Evolutionary conservation across 2,329 filamentous ascomycete species (phyloP), one percentile per base, ranked within the genome.

Genomic region (Clonostachys chloroleuca): DNA sequence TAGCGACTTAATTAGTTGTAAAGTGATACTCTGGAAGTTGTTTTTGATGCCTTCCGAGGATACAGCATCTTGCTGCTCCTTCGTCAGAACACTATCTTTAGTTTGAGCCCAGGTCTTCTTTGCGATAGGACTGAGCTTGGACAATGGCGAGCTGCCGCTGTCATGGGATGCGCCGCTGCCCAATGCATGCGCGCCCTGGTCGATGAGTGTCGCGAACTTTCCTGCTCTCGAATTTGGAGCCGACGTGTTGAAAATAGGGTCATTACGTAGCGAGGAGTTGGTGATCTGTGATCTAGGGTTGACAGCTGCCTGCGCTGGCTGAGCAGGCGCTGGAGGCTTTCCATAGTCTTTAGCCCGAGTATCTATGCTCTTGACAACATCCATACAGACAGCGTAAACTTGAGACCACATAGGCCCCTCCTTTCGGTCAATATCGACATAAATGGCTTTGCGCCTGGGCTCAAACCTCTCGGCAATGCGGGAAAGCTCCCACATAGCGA

Each of bases 401-500:
- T 96, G 90, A 9, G 83, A 82, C 89, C 90, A 96, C 54, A 88
- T 85, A 1, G 89, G 79, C 1, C 87, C 89, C 41, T 86, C 87
- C 46, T 82, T 81, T 50, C 91, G 86, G 55, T 95, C 89, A 51
- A 96, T 88, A 56, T 97, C 92, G 49, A 84, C 82, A 65, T 89
- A 96, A 47, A 97, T 89, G 17, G 83, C 81, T 63, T 86, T 88
- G 45, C 92, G 81, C 34, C 91, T 83, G n/a, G 82, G 77, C 14
- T 84, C 77, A 52, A 87, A 92, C 46, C 82, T 78, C 48, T 86
- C 80, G 36, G 88, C 84, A 55, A 96, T 95, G 47, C 89, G 77
- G 33, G 83, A 82, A 30, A 96, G 73, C 61, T 97, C 92, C 92
- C 92, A 96, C 65, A 95, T 87, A 14, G 92, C 92, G 63, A 95